A percentile compares a stretch with the other conserved stretches of the same genome.
Conservation (phyloP, 1,139 yeast genomes). For the Kazachstania sp. region DNA sequence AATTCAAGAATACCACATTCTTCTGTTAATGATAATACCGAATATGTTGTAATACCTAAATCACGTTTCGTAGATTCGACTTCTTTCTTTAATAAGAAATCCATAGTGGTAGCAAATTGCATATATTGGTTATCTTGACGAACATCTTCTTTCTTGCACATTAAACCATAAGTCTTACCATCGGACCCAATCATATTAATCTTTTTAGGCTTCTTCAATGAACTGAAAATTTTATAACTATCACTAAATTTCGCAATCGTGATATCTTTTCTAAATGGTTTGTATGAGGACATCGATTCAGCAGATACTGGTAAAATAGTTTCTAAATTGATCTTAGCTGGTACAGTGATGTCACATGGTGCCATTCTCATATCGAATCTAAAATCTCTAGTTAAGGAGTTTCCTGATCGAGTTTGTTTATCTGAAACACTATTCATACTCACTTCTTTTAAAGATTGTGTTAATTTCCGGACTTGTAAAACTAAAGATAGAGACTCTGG, state of each 20-base stretch:
- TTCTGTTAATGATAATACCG: constrained; percentile 83
- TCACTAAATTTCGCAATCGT: constrained; percentile 48
- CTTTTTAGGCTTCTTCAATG: constrained; percentile 82
- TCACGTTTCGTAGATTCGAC: constrained; percentile 69
- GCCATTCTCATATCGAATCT: constrained; percentile 40
- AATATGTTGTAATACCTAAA: constrained; percentile 68
- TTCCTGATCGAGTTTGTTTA: constrained; percentile 25
- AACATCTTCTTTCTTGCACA: constrained; percentile 88
- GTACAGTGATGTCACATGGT: constrained; percentile 70
- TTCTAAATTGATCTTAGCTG: constrained; percentile 67
- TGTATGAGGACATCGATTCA: constrained; percentile 37
- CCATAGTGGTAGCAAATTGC: constrained; percentile 86
- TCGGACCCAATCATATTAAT: constrained; percentile 71
- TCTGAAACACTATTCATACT: constrained; percentile 28
- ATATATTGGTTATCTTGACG: constrained; percentile 91
- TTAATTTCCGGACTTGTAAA: constrained; percentile 18
- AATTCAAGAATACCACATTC: constrained; percentile 88
- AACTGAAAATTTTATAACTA: constrained; percentile 50
- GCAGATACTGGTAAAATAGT: constrained; percentile 49
- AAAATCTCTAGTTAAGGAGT: constrained; percentile 40
- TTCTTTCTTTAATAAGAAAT: constrained; percentile 57
- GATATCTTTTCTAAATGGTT: constrained; percentile 49
- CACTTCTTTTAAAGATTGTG: constrained; percentile 24
- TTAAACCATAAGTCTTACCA: constrained; percentile 58
- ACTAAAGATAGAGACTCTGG: constrained; percentile 11